These are phyloP conservation scores for Raffaelea albimanens DNA, from an alignment of 2,329 filamentous ascomycete species.

Conservation along the genomic window DNA sequence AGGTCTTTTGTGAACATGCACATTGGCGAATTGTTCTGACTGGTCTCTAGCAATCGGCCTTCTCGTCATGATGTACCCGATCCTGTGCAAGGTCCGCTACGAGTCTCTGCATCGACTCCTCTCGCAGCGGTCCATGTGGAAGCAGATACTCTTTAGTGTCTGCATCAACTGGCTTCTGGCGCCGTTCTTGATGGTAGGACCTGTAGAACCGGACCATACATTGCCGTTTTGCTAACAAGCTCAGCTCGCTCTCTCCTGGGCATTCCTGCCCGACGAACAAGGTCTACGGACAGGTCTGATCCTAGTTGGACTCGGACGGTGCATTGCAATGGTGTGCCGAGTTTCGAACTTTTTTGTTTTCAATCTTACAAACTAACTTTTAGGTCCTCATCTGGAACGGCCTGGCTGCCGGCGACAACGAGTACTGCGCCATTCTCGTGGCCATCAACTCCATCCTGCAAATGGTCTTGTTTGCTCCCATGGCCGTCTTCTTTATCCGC, in stretches of 20 bases:
- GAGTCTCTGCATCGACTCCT: slow-evolving; percentile 65
- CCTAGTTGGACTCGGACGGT: slow-evolving; percentile 73
- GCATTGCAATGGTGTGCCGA: slow-evolving; percentile 88
- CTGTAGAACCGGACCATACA: neutral
- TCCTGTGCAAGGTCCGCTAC: slow-evolving; percentile 76
- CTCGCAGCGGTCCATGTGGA: slow-evolving; percentile 55
- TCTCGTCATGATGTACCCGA: slow-evolving; percentile 91
- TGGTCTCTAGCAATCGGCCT: slow-evolving; percentile 65
- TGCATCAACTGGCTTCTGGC: slow-evolving; percentile 77
- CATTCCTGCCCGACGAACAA: slow-evolving; percentile 50
- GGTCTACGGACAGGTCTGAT: slow-evolving; percentile 60
- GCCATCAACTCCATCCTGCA: slow-evolving; percentile 68
- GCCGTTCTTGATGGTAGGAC: slow-evolving; percentile 66
- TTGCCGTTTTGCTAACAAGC: neutral
- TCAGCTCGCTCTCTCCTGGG: slow-evolving; percentile 60
- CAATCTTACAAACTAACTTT: slow-evolving; percentile 21
- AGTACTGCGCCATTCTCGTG: slow-evolving; percentile 77
- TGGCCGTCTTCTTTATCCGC: slow-evolving; percentile 60
- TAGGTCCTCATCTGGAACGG: slow-evolving; percentile 66
- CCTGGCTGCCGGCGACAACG: slow-evolving; percentile 60
- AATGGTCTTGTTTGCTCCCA: slow-evolving; percentile 62
- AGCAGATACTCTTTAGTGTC: slow-evolving; percentile 68
- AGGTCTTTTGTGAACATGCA: too few relatives aligned
- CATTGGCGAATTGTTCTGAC: slow-evolving; percentile 9
- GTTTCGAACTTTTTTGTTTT: neutral